These are phyloP conservation scores for Taiwanofungus camphoratus DNA, from an alignment of 1,284 basidiomycete genomes.

Conservation along the genomic window DNA sequence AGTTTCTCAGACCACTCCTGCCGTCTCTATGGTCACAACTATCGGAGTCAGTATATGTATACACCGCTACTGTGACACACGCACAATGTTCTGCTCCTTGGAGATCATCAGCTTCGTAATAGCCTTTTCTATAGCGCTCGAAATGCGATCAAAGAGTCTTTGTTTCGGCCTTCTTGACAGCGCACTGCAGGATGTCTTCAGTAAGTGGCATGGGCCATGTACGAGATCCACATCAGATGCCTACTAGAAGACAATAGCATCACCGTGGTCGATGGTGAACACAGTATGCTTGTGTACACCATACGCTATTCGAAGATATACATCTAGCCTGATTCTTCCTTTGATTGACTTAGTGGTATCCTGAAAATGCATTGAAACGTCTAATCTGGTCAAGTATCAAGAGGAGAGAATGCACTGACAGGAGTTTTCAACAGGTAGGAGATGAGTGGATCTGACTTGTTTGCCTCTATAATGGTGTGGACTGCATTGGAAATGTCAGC, in stretches of 20 bases:
- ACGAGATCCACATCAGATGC: background rate
- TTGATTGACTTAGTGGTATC: background rate
- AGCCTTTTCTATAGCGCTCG: background rate
- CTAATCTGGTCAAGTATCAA: background rate
- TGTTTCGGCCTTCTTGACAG: background rate
- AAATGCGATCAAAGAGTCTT: background rate
- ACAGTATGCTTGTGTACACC: background rate
- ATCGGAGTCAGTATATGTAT: background rate
- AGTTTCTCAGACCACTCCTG: background rate
- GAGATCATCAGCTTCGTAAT: background rate
- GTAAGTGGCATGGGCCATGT: background rate
- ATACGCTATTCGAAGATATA: background rate
- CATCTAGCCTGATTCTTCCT: no score
- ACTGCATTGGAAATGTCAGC: background rate
- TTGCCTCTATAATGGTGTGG: background rate
- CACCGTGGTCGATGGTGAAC: background rate
- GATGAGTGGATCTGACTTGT: background rate
- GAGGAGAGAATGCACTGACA: background rate
- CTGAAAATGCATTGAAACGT: background rate
- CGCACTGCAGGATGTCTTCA: background rate
- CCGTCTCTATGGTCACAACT: background rate
- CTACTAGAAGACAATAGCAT: background rate
- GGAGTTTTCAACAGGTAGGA: background rate
- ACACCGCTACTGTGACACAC: background rate
- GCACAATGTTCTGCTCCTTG: background rate